Evolutionary conservation across 257 asterid species (phyloP).

Genomic region (Oldenlandia corymbosa): DNA sequence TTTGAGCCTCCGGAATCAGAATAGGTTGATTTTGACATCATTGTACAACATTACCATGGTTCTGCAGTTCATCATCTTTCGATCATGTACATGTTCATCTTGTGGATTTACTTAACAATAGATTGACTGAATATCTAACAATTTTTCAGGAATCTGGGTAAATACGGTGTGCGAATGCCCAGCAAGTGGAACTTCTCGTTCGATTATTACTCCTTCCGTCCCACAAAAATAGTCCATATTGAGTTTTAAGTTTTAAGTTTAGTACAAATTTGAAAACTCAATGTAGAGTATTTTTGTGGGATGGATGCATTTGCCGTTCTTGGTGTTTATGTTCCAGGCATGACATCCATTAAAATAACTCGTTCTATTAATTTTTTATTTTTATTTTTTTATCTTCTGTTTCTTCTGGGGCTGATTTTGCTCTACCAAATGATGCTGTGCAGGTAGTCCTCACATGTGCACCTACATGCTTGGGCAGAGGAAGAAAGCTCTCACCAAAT

Average conservation of each 20-base stretch:
- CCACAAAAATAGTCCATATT: too few relatives aligned
- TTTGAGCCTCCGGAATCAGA: not conserved
- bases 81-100: not conserved
- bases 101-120: not conserved
- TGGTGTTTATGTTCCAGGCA: conserved; percentile 70
- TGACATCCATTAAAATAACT: not conserved
- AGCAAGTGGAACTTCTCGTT: conserved; percentile 70
- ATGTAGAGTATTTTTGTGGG: too few relatives aligned
- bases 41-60: not conserved
- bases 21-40: not conserved
- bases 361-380: too few relatives aligned
- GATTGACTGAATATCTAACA: too few relatives aligned
- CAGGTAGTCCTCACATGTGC: conserved; percentile 73
- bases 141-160: conserved; percentile 43
- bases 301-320: conserved; percentile 45
- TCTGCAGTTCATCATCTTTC: not conserved
- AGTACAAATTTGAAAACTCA: too few relatives aligned
- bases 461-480: conserved; percentile 87
- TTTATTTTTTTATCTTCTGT: not conserved
- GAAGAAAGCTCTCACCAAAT: conserved; percentile 69
- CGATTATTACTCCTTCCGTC: conserved; percentile 79
- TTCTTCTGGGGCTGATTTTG: not conserved
- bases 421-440: not conserved
- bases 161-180: conserved; percentile 72
- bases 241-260: too few relatives aligned